These are phyloP conservation scores for Penicillium sp. DNA, from an alignment of 2,329 filamentous ascomycete species.

Conservation along the genomic window DNA sequence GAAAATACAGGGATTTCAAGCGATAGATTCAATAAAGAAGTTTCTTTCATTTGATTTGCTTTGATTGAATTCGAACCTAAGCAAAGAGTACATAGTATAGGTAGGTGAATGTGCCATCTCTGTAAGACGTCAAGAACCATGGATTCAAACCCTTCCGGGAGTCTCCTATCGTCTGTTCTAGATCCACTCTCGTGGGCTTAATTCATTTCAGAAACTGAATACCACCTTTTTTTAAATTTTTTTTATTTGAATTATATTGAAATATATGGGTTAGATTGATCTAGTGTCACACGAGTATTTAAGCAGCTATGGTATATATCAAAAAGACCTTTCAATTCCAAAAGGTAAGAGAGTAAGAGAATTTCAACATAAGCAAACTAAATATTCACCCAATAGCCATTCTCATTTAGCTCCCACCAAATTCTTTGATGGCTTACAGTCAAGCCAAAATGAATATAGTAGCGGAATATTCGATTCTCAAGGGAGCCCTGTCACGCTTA, in stretches of 20 bases:
- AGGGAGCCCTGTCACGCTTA: conserved; percentile 9
- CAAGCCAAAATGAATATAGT: not conserved
- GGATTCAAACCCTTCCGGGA: not conserved
- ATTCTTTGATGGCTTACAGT: not conserved
- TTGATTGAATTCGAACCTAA: not conserved
- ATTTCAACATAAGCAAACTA: not conserved
- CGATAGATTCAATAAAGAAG: not conserved
- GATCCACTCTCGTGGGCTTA: not conserved
- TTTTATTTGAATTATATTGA: not conserved
- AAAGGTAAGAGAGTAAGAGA: conserved; percentile 3
- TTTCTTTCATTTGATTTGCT: not conserved
- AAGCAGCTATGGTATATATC: conserved; percentile 9
- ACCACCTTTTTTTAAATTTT: not conserved
- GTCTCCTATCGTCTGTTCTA: not conserved
- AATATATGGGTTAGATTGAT: not conserved
- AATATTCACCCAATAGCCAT: not conserved
- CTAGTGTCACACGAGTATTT: not conserved
- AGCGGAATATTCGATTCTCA: not conserved
- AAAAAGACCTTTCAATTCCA: conserved; percentile 8
- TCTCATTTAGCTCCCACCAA: conserved; percentile 5
- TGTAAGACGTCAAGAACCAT: not conserved
- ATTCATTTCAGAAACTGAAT: not conserved
- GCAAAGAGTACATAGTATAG: not conserved
- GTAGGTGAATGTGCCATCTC: too few relatives aligned
- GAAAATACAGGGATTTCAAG: not conserved